phyloP scores from a whole-genome alignment of 2,329 filamentous ascomycete genomes.

The Dactylellina drechsleri region DNA sequence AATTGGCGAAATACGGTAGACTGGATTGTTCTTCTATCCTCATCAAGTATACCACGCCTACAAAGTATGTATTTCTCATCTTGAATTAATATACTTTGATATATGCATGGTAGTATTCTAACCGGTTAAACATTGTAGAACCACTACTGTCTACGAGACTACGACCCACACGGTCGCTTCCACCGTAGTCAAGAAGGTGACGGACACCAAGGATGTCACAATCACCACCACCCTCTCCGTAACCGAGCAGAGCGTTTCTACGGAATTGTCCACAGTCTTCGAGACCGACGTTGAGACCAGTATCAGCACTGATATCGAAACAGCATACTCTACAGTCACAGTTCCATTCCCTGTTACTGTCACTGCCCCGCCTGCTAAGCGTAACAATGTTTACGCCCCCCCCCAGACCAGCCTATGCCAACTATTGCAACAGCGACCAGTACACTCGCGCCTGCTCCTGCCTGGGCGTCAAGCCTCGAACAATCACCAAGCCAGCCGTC shows the following conservation, averaged over 20 bases:
- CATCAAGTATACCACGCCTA: slow-evolving; percentile 35
- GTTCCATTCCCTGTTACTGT: slow-evolving; percentile 6
- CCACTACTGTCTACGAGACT: slow-evolving; percentile 4
- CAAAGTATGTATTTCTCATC: slow-evolving; percentile 17
- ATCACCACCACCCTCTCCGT: slow-evolving; percentile 22
- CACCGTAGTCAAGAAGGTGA: slow-evolving; percentile 9
- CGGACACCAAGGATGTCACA: slow-evolving; percentile 22
- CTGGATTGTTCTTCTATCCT: slow-evolving; percentile 41
- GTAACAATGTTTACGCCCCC: background rate
- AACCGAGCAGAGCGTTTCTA: slow-evolving; percentile 34
- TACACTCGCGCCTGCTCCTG: slow-evolving; percentile 51
- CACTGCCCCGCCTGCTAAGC: background rate
- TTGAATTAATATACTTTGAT: background rate
- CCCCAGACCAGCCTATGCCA: slow-evolving; percentile 34
- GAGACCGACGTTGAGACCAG: slow-evolving; percentile 27
- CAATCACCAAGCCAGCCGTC: slow-evolving; percentile 35
- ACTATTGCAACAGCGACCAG: slow-evolving; percentile 19
- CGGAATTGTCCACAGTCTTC: slow-evolving; percentile 20
- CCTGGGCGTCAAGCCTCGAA: slow-evolving; percentile 37
- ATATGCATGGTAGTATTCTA: background rate
- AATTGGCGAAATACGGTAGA: slow-evolving; percentile 23
- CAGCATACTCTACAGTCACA: slow-evolving; percentile 18
- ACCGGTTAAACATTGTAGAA: too few relatives aligned
- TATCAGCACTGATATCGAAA: slow-evolving; percentile 17
- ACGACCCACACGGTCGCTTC: slow-evolving; percentile 7